Base-by-base conservation (phyloP, 306 rosid species). In the Castanospermum australe region DNA sequence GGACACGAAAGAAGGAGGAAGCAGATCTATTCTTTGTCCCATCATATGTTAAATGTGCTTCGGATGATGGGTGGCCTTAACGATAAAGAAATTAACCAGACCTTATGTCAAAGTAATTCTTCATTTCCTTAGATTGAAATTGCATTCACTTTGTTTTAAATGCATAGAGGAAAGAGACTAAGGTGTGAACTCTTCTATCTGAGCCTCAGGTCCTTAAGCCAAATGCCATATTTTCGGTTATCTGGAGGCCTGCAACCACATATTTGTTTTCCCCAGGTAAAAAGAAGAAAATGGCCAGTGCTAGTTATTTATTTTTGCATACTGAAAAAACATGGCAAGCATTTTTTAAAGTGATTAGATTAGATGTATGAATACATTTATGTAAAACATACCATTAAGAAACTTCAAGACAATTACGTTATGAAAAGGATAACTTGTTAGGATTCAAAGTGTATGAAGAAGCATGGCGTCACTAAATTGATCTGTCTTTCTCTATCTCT, bases 21-120 rank as follows among this genome's bases (percentile, higher is more conserved):
- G 97, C 99, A 0, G 96, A 93, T 86, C 67, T 95, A 44, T 95
- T 95, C 87, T 95, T 95, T 30, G 99, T 95, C 44, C 99, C 99
- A 0, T 76, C 97, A 0, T 95, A 95, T 85, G 82, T 86, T 14
- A 95, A 95, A 89, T 95, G 99, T 52, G 96, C 85, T 9, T 9
- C 83, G 97, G n/a, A 90, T 93, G 97, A 82, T 86, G 84, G 97
- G 99, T 60, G 98, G 99, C 45, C 95, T 94, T 70, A 87, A 71
- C 17, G 99, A 95, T 75, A 93, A 91, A 77, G 98, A 95, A 87
- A 95, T 95, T 63, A 88, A 89, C 62, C 80, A 81, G 56, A 85
- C 88, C 39, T 93, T 93, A 86, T 80, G 85, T 93, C 33, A 88
- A 90, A 88, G 99, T 91, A 74, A 81, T 76, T 41, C 10, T 75